Evolutionary conservation across 2,329 filamentous ascomycete species (phyloP).

Genomic region (Penicillium sp.): DNA sequence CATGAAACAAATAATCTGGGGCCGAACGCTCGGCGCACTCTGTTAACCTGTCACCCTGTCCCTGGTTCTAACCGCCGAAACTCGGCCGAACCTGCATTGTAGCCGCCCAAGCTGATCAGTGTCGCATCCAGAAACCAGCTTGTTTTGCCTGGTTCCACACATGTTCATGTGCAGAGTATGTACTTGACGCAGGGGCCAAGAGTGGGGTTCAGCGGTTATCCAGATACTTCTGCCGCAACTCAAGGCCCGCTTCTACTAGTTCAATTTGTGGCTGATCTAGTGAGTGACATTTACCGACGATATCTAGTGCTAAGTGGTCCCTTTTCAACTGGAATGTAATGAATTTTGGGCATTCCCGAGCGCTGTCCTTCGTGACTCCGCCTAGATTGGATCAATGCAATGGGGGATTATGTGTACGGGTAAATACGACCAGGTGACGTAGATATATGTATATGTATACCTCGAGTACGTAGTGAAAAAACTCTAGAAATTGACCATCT

Average conservation of each 20-base stretch:
- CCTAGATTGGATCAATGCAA: no score
- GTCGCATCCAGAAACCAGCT: neutral
- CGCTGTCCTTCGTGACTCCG: no score
- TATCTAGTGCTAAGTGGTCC: neutral
- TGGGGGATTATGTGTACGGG: no score
- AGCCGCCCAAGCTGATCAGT: neutral
- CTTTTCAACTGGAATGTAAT: neutral
- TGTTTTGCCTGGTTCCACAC: neutral
- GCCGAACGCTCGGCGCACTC: neutral
- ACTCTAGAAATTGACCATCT: no score
- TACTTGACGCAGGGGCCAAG: no score
- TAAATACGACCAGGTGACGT: no score
- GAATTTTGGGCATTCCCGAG: no score
- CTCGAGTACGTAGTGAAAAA: no score
- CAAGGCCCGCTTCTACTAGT: neutral
- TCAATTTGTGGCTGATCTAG: neutral
- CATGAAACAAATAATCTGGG: constrained; percentile 6
- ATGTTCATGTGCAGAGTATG: no score
- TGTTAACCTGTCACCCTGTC: neutral
- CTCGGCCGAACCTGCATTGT: neutral
- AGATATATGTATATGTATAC: no score
- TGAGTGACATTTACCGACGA: neutral
- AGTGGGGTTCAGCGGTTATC: neutral
- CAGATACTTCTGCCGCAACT: neutral
- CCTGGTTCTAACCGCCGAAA: neutral